A percentile compares a stretch with the other conserved stretches of the same genome.
Evolutionary conservation across 768 basidiomycete genomes (phyloP).

Genomic region (Tulasnella sp.): DNA sequence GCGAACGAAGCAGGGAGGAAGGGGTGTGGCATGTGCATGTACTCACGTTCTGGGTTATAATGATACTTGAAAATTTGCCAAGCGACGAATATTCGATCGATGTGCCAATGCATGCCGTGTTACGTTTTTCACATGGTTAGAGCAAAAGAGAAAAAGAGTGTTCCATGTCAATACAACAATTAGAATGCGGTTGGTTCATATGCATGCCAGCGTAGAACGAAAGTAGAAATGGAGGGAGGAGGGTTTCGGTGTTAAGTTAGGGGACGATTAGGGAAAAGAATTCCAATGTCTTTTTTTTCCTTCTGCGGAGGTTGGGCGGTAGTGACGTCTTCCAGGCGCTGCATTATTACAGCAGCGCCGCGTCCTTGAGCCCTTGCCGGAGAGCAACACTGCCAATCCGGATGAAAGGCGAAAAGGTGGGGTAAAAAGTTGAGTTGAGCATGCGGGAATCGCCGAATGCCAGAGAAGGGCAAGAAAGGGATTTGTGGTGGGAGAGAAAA

Average conservation of each 20-base stretch:
- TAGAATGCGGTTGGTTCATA: neutral
- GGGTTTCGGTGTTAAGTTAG: neutral
- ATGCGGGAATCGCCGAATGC: slow-evolving; percentile 26
- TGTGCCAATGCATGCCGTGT: neutral
- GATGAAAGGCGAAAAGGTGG: neutral
- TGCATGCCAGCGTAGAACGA: neutral
- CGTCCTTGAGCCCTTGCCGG: slow-evolving; percentile 55
- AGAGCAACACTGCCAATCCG: slow-evolving; percentile 50
- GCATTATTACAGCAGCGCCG: slow-evolving; percentile 50
- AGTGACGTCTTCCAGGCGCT: neutral
- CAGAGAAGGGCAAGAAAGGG: slow-evolving; percentile 23
- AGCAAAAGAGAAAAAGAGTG: neutral
- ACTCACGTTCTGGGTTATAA: neutral
- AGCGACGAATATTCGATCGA: neutral
- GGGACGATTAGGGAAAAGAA: neutral
- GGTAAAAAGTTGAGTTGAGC: slow-evolving; percentile 21
- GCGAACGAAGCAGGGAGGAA: neutral
- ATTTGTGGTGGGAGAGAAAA: slow-evolving; percentile 21
- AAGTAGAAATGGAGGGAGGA: neutral
- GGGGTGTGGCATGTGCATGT: neutral
- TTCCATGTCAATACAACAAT: neutral
- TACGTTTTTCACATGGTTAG: neutral
- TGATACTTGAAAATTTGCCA: neutral
- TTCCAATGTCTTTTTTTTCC: neutral
- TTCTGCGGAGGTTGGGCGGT: neutral